Conservation (phyloP, 495 filamentous ascomycete species). For the Penicillium robsamsonii region DNA sequence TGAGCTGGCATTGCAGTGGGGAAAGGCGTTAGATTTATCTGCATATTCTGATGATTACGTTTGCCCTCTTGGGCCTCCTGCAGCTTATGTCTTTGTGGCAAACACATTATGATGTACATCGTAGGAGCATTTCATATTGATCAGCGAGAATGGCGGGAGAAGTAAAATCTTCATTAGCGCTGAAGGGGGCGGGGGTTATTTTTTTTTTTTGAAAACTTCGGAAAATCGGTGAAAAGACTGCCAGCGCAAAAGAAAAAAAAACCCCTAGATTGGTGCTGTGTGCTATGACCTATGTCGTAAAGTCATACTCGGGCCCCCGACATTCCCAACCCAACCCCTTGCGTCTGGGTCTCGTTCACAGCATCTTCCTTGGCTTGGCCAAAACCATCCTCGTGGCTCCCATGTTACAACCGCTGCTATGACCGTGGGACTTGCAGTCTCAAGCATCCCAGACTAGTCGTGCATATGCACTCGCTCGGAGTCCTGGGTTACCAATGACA, state of each 20-base stretch:
- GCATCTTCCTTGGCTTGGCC: background rate
- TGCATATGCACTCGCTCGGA: conserved; percentile 8
- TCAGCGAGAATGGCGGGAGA: background rate
- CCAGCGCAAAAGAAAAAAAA: background rate
- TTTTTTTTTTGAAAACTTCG: too few relatives aligned
- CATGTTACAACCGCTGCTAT: conserved; percentile 18
- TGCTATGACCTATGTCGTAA: conserved; percentile 7
- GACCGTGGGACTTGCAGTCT: conserved; percentile 7
- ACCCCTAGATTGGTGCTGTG: background rate
- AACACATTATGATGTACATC: conserved; percentile 4
- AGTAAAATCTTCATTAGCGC: background rate
- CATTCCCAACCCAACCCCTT: conserved; percentile 20
- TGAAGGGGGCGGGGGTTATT: too few relatives aligned
- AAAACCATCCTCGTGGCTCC: conserved; percentile 17
- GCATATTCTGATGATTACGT: conserved; percentile 16
- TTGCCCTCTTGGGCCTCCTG: conserved; percentile 29
- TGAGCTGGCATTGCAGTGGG: conserved; percentile 75
- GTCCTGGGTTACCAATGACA: background rate
- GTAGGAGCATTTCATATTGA: background rate
- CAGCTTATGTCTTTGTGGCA: conserved; percentile 15
- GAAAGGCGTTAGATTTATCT: conserved; percentile 25
- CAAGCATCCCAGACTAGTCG: background rate
- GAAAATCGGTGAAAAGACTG: background rate
- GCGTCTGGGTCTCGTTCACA: conserved; percentile 12
- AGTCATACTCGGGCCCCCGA: conserved; percentile 10